These are phyloP conservation scores for Gautieria morchelliformis DNA, from an alignment of 768 basidiomycete species.

Conservation along the genomic window DNA sequence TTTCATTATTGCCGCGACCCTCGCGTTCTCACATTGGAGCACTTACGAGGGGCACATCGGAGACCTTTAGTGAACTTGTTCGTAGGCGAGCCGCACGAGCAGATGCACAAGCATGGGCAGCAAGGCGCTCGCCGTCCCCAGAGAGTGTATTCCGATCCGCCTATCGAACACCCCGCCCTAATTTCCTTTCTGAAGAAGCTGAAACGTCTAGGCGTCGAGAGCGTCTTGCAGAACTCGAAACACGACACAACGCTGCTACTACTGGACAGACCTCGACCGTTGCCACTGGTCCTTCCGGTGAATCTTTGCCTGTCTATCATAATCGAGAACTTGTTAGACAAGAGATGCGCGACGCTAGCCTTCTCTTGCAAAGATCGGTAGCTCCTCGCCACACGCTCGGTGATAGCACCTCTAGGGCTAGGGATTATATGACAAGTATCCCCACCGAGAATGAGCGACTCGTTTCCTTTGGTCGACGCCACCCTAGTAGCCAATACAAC, in stretches of 20 bases:
- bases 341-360: neutral
- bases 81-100: slow-evolving; percentile 4
- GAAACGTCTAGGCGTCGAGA: neutral
- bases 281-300: neutral
- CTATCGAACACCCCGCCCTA: neutral
- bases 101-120: slow-evolving; percentile 1
- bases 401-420: neutral
- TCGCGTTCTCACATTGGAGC: neutral
- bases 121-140: neutral
- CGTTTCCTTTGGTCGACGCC: neutral
- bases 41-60: neutral
- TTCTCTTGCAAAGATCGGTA: neutral
- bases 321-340: neutral
- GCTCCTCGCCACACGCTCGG: neutral
- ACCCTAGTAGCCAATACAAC: neutral
- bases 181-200: neutral
- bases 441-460: neutral
- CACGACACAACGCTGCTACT: neutral
- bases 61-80: slow-evolving; percentile 5
- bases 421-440: neutral
- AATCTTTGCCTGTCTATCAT: neutral
- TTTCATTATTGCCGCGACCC: neutral
- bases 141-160: neutral
- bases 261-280: neutral
- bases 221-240: neutral